These are phyloP conservation scores for Kondoa subrosea DNA, from an alignment of 768 basidiomycete species.

Conservation along the genomic window DNA sequence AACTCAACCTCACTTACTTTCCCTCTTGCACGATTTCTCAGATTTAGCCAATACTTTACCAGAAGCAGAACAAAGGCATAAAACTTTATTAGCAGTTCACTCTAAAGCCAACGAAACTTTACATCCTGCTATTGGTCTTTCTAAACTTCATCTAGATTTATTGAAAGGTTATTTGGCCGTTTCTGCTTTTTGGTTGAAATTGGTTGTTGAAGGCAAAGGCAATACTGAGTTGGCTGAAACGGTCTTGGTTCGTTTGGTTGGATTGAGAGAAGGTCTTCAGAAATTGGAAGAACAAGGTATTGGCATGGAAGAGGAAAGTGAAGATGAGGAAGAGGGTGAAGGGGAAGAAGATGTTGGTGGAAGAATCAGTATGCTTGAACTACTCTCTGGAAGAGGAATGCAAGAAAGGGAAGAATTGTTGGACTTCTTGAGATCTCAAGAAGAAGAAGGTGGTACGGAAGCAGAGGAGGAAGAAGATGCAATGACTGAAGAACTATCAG, in stretches of 20 bases:
- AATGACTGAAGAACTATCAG: neutral
- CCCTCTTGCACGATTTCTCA: conserved; percentile 26
- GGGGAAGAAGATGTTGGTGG: conserved; percentile 1
- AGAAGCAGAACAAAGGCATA: neutral
- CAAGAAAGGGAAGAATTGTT: conserved; percentile 15
- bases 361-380: neutral
- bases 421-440: neutral
- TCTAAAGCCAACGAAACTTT: too few relatives aligned
- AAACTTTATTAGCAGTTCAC: neutral
- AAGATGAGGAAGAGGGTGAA: neutral
- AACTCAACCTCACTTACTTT: conserved; percentile 25
- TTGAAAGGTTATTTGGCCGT: conserved; percentile 1
- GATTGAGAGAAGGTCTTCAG: conserved; percentile 6
- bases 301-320: conserved; percentile 4
- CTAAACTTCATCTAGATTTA: neutral
- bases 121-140: neutral
- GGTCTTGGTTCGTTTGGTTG: neutral
- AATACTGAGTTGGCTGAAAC: neutral
- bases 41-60: conserved; percentile 9
- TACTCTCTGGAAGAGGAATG: neutral
- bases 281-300: conserved; percentile 11
- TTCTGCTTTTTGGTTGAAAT: conserved; percentile 1
- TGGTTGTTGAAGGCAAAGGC: neutral
- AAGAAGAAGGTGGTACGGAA: neutral
- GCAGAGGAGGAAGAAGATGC: neutral